A percentile compares a stretch with the other conserved stretches of the same genome.
Evolutionary conservation across 2,329 filamentous ascomycete species (phyloP).

Genomic region (Lecanosticta acicola): DNA sequence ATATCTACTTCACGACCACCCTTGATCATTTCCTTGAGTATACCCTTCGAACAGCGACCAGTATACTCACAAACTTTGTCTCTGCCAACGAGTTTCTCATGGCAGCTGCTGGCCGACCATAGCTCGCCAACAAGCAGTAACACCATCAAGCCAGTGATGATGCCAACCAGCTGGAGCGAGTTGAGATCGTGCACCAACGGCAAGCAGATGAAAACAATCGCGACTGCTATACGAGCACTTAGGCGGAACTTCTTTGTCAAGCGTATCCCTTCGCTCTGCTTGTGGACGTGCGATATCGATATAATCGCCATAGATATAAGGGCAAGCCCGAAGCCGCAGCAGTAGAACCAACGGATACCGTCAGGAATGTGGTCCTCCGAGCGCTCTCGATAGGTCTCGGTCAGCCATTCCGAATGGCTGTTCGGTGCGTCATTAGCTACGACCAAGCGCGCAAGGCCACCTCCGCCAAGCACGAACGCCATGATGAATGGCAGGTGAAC

Average conservation of each 20-base stretch:
- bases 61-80: constrained; percentile 22
- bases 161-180: constrained; percentile 36
- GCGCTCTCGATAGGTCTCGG: constrained; percentile 46
- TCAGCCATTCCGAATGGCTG: constrained; percentile 46
- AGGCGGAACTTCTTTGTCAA: constrained; percentile 50
- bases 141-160: constrained; percentile 36
- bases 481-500: constrained; percentile 60
- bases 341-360: constrained; percentile 60
- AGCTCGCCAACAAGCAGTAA: constrained; percentile 35
- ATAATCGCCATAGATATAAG: constrained; percentile 53
- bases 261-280: constrained; percentile 45
- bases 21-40: constrained; percentile 18
- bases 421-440: constrained; percentile 51
- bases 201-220: constrained; percentile 51
- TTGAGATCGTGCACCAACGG: constrained; percentile 41
- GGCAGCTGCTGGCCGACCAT: constrained; percentile 21
- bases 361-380: constrained; percentile 47
- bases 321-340: constrained; percentile 54
- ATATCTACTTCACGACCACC: constrained; percentile 18
- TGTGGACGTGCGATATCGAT: constrained; percentile 52
- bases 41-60: constrained; percentile 38
- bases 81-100: constrained; percentile 16
- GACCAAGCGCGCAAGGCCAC: constrained; percentile 55
- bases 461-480: constrained; percentile 55
- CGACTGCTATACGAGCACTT: constrained; percentile 46